Base-by-base conservation (phyloP, 2,329 filamentous ascomycete genomes). In the Apiospora malaysiana region DNA sequence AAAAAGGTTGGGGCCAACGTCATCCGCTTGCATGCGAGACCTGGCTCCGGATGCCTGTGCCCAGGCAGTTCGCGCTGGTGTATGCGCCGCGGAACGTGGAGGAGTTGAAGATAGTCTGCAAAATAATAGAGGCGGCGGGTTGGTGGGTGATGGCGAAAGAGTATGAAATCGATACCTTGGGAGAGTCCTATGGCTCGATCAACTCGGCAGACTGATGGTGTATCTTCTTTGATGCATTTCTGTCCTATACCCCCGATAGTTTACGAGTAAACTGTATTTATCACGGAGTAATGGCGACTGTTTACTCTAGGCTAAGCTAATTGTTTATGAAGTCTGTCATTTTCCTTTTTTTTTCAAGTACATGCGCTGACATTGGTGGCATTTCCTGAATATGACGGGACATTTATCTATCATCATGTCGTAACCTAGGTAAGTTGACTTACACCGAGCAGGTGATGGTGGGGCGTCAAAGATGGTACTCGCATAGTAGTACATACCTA, bases 1-100 rank as follows among this genome's bases (percentile, higher is more conserved):
- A 91, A 74, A 90, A 89, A 73, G 93, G 93, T 1, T 97, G 94
- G 94, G 94, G 92, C 0, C 90, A 97, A 82, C 82, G 89, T 43
- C 90, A 91, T 74, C 90, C 88, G 1, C 81, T 94, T 70, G 91
- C 93, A 9, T 88, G 89, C 76, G 91, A 89, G 69, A 89, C 42
- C 68, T 90, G 89, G 84, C 87, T 91, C 73, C 85, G 85, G 72
- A 87, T 89, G 77, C 92, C 92, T 68, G 90, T 96, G 70, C 93
- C 93, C 0, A 83, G 86, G 4, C 91, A 92, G 56, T 97, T 97
- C 80, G 85, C 94, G 71, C 91, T 97, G 89, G 85, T 97, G 5
- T 97, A 97, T 82, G 93, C 94, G 23, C 94, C 94, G 2, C 84
- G 92, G 76, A 82, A 87, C 83, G 75, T 81, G 71, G 85, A 87